A percentile compares a stretch with the other conserved stretches of the same genome.
phyloP scores from a whole-genome alignment of 345 rosid genomes.

The Hibiscus syriacus region DNA sequence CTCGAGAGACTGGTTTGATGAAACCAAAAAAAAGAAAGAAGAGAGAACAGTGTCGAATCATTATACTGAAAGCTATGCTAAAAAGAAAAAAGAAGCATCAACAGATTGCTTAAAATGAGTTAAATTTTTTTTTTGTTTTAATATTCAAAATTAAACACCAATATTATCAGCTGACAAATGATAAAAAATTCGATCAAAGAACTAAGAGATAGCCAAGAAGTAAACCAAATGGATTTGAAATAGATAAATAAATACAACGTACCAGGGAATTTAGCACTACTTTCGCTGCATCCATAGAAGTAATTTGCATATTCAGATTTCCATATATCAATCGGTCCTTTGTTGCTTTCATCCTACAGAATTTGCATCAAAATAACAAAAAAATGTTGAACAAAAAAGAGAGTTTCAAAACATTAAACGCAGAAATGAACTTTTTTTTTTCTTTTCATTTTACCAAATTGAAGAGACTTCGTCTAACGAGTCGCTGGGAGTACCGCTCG shows the following conservation, averaged over 20 bases:
- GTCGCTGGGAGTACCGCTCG: conserved; percentile 87
- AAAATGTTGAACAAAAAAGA: neutral
- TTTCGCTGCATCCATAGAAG: conserved; percentile 77
- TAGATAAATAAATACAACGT: conserved; percentile 23
- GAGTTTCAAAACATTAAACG: too few relatives aligned
- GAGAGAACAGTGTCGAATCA: too few relatives aligned
- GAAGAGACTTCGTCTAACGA: conserved; percentile 45
- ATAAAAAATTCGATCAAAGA: neutral
- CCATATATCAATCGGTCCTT: conserved; percentile 75
- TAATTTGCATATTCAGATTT: conserved; percentile 56
- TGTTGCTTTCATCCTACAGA: conserved; percentile 44
- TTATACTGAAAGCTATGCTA: neutral
- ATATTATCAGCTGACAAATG: neutral
- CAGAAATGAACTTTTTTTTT: neutral
- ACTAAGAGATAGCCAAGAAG: neutral
- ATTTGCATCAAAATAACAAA: conserved; percentile 1
- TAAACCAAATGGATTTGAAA: neutral
- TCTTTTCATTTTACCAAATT: conserved; percentile 56
- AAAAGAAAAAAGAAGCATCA: neutral
- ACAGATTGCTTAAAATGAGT: neutral
- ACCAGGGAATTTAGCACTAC: conserved; percentile 63
- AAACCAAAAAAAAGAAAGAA: too few relatives aligned
- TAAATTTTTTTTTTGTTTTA: conserved; percentile 1
- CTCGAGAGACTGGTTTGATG: too few relatives aligned
- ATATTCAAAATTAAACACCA: neutral